Conservation (phyloP, 116 monocot species). For the Trichopus zeylanicus region DNA sequence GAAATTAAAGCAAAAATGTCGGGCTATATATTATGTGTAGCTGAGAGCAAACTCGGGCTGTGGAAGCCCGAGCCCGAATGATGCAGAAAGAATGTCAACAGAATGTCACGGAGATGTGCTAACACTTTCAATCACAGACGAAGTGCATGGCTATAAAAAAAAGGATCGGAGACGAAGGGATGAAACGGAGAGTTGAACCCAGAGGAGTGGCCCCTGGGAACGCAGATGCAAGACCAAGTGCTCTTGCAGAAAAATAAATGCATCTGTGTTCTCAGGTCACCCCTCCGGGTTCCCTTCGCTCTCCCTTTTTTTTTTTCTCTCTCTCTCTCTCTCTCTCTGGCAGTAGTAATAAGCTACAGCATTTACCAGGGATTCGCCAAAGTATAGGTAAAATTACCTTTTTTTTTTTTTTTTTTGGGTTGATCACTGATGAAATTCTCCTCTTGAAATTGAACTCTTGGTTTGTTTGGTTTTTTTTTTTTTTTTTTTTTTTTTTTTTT, state of each 20-base stretch:
- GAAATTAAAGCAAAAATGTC: no score
- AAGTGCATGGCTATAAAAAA: neutral
- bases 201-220: neutral
- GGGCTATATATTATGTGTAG: neutral
- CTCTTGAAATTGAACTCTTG: no score
- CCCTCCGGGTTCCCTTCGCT: neutral
- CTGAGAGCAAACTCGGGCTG: neutral
- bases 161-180: neutral
- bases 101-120: neutral
- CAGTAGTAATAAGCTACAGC: no score
- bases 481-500: no score
- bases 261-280: neutral
- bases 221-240: neutral
- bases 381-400: no score
- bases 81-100: neutral
- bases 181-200: neutral
- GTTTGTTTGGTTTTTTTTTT: no score
- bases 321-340: neutral
- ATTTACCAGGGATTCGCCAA: no score
- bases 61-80: no score
- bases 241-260: neutral
- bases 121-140: neutral
- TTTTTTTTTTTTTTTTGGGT: no score
- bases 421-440: no score
- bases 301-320: neutral